phyloP scores from a whole-genome alignment of 2,329 filamentous ascomycete genomes.

The Geosmithia flava region DNA sequence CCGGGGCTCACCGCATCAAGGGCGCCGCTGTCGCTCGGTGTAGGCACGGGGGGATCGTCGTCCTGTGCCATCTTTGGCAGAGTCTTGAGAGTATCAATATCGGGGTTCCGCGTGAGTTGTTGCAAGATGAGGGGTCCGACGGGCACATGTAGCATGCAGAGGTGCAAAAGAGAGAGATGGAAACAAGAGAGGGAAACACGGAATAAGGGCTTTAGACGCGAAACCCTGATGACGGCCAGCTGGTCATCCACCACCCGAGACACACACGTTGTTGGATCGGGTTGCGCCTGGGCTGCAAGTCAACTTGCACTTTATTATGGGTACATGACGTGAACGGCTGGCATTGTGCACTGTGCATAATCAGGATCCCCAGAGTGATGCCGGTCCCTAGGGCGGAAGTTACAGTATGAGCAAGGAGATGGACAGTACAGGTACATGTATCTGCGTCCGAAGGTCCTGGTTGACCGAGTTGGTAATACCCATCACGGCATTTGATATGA shows the following conservation, averaged over 20 bases:
- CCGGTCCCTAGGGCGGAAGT: no score
- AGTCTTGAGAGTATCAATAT: not conserved
- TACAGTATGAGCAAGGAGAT: no score
- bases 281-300: not conserved
- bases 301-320: not conserved
- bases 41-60: not conserved
- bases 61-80: not conserved
- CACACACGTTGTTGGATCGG: not conserved
- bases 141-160: no score
- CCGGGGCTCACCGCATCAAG: not conserved
- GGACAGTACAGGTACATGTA: no score
- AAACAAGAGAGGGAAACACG: not conserved
- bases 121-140: no score
- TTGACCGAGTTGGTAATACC: no score
- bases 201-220: not conserved
- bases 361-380: not conserved
- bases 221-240: not conserved
- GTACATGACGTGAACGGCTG: not conserved
- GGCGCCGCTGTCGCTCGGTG: not conserved
- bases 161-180: no score
- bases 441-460: no score
- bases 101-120: no score
- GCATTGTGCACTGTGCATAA: not conserved
- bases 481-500: no score
- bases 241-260: not conserved